Evolutionary conservation across 148 eudicot species (phyloP), one percentile per base, ranked within the genome.

Genomic region (Oxyria digyna): DNA sequence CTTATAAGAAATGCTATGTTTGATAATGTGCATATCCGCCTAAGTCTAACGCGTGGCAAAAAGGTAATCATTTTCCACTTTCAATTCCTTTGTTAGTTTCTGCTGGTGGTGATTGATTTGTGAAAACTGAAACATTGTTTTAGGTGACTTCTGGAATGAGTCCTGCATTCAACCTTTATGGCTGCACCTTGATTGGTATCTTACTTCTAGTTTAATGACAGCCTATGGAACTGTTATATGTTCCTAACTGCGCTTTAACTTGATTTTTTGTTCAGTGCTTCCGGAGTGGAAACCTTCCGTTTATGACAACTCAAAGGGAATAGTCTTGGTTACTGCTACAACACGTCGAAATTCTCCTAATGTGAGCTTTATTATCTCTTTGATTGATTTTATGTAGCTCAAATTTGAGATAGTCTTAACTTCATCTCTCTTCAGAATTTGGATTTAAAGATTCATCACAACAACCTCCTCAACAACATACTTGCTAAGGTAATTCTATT

Each of bases 241-340:
- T 6, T 2, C 38, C 3, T 35, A 35, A 35, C 38, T 35, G 38
- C 38, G 6, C 38, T 2, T 35, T 35, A 2, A 35, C 38, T 35
- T 35, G 6, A 35, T 35, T 35, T 2, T 35, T 35, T 54, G 18
- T 71, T 74, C 81, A 93, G 98, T 90, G 63, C 98, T 93, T 77
- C 84, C 98, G 21, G 98, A 93, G 81, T 93, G 98, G 98, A 93
- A 93, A 73, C 96, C 96, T 57, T 96, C 98, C 49, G 90, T 90
- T 43, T 90, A 93, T 82, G 98, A 90, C 76, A 93, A 93, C 80
- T 73, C 84, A 42, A 90, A 74, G 77, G 98, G 98, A 71, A 82
- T 90, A 76, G 81, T 85, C 37, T 77, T 93, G 78, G 96, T 93
- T 77, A 87, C 96, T 42, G 98, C 98, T 49, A 78, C 96, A 14